Conservation (phyloP, 805 yeast species). For the Blastobotrys americana region DNA sequence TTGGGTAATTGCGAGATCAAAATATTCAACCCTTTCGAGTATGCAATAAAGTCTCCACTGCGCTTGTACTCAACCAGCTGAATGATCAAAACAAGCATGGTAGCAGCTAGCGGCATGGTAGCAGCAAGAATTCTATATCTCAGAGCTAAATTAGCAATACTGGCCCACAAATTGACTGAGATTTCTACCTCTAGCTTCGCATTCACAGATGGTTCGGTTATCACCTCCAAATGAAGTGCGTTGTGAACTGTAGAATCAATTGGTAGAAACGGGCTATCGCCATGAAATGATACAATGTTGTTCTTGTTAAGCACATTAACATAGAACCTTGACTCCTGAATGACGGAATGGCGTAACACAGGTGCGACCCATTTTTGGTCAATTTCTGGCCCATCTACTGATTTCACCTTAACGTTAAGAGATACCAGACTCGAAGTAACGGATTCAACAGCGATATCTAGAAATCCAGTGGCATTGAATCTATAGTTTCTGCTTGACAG, state of each 20-base stretch:
- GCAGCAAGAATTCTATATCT: slow-evolving; percentile 72
- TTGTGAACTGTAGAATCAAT: neutral
- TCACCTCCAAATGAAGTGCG: slow-evolving; percentile 12
- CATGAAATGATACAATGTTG: slow-evolving; percentile 10
- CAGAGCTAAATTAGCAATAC: slow-evolving; percentile 62
- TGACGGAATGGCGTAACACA: slow-evolving; percentile 13
- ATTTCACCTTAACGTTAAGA: slow-evolving; percentile 4
- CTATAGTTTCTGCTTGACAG: neutral
- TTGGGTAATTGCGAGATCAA: slow-evolving; percentile 24
- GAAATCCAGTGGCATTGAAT: neutral
- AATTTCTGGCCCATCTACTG: neutral
- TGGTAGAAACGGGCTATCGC: slow-evolving; percentile 16
- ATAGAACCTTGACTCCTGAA: slow-evolving; percentile 16
- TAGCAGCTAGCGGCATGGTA: slow-evolving; percentile 58
- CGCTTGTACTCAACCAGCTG: slow-evolving; percentile 46
- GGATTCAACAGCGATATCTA: neutral
- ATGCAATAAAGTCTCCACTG: slow-evolving; percentile 36
- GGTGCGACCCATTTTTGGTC: slow-evolving; percentile 7
- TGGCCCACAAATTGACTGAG: slow-evolving; percentile 46
- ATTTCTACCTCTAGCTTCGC: neutral
- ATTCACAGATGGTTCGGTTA: slow-evolving; percentile 8
- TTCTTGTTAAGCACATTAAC: slow-evolving; percentile 11
- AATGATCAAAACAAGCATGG: slow-evolving; percentile 42
- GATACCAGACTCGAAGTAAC: slow-evolving; percentile 9
- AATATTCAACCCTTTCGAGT: slow-evolving; percentile 40